Percentiles rank a stretch among this genome's conserved stretches.
Conservation (phyloP, 768 basidiomycete species). For the Suillus americanus region DNA sequence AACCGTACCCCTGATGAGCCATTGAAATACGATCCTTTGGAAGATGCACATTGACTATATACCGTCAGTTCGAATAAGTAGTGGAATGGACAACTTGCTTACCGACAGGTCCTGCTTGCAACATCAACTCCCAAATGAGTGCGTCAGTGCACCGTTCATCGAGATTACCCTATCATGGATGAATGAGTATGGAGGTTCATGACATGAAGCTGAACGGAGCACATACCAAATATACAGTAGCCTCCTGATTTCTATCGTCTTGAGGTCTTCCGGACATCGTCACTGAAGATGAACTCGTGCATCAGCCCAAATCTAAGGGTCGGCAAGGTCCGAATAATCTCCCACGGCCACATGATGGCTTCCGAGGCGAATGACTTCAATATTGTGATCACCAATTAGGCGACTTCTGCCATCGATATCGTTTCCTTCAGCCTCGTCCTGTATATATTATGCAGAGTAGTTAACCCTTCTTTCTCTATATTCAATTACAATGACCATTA, state of each 20-base stretch:
- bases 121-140: slow-evolving; percentile 96
- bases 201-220: background rate
- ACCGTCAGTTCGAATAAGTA: background rate
- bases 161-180: slow-evolving; percentile 76
- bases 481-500: background rate
- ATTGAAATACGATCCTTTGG: slow-evolving; percentile 98
- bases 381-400: background rate
- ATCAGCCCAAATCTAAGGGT: background rate
- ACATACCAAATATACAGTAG: slow-evolving; percentile 80
- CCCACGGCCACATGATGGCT: background rate
- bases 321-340: background rate
- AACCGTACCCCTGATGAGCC: slow-evolving; percentile 98
- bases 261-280: slow-evolving; percentile 50
- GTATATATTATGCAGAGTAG: background rate
- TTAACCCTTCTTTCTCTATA: background rate
- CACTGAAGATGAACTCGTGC: background rate
- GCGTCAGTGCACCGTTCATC: slow-evolving; percentile 95
- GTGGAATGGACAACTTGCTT: slow-evolving; percentile 31
- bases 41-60: slow-evolving; percentile 90
- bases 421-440: background rate
- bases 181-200: background rate
- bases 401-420: background rate
- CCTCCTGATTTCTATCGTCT: slow-evolving; percentile 90
- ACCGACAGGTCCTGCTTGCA: slow-evolving; percentile 99
- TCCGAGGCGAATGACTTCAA: no score